Percentiles rank a stretch among this genome's conserved stretches.
phyloP scores from a whole-genome alignment of 1,139 yeast genomes.

The Protomyces gravidus region DNA sequence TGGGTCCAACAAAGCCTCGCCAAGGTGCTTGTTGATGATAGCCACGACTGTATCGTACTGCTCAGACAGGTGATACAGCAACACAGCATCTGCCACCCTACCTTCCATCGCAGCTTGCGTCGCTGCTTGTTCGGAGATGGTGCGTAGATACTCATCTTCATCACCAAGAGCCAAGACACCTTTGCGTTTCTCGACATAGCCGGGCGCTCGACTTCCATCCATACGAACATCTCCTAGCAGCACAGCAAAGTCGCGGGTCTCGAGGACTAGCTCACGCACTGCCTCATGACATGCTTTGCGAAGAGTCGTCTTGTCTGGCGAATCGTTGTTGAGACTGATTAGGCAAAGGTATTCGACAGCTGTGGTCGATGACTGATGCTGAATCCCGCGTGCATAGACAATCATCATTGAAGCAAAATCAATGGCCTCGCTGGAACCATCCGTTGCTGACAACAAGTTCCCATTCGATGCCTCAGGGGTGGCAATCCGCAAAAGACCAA shows the following conservation, averaged over 20 bases:
- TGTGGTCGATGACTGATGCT: constrained; percentile 78
- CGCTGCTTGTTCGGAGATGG: constrained; percentile 82
- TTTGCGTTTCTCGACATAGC: constrained; percentile 76
- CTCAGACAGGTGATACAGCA: constrained; percentile 80
- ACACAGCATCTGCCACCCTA: constrained; percentile 75
- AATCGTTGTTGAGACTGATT: constrained; percentile 51
- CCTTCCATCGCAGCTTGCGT: constrained; percentile 89
- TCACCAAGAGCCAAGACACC: constrained; percentile 58
- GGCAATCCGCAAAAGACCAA: constrained; percentile 62
- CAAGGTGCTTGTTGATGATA: constrained; percentile 69
- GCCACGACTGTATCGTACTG: constrained; percentile 81
- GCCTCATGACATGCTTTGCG: constrained; percentile 68
- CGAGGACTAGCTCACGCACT: constrained; percentile 73
- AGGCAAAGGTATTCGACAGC: constrained; percentile 83
- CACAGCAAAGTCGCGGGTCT: constrained; percentile 77
- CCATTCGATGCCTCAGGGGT: constrained; percentile 38
- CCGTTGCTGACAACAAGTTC: background rate
- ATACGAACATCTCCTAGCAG: constrained; percentile 73
- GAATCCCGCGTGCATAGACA: constrained; percentile 66
- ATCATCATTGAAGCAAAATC: constrained; percentile 44
- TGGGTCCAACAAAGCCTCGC: constrained; percentile 55
- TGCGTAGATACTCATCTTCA: constrained; percentile 53
- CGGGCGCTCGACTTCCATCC: constrained; percentile 76
- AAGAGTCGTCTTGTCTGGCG: constrained; percentile 41
- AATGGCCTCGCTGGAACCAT: constrained; percentile 31